Conservation (phyloP, 169 alveolate species). For the Plasmodium berghei region DNA sequence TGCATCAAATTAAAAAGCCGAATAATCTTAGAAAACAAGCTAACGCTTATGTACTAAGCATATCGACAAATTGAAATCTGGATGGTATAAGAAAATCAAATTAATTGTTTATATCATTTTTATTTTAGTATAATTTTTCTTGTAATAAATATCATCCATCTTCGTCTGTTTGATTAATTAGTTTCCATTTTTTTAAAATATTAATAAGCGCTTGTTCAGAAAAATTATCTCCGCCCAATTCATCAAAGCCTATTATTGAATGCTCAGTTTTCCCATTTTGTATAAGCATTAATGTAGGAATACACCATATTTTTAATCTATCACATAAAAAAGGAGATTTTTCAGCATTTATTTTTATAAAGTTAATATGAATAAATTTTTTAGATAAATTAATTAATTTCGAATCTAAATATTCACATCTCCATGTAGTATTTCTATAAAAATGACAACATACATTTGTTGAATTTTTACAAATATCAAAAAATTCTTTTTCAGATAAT, state of each 20-base stretch:
- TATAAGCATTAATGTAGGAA: conserved; percentile 84
- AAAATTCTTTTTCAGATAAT: conserved; percentile 84
- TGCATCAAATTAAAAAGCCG: too few species aligned
- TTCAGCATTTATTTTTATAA: conserved; percentile 84
- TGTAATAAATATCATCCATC: conserved; percentile 15
- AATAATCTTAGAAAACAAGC: too few species aligned
- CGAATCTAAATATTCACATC: conserved; percentile 82
- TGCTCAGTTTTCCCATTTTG: conserved; percentile 84
- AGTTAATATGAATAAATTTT: conserved; percentile 79
- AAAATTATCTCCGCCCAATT: conserved; percentile 82
- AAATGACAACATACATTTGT: conserved; percentile 83
- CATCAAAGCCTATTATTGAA: conserved; percentile 85
- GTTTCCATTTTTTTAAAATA: conserved; percentile 63
- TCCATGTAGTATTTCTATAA: conserved; percentile 85
- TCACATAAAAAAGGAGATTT: conserved; percentile 86
- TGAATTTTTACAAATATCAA: conserved; percentile 82
- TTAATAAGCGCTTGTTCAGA: conserved; percentile 34
- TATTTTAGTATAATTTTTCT: too few species aligned
- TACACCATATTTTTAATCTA: conserved; percentile 86
- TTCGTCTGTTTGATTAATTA: conserved; percentile 14
- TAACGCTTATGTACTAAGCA: too few species aligned
- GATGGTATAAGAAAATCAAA: too few species aligned
- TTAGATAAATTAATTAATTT: conserved; percentile 79
- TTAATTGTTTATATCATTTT: too few species aligned
- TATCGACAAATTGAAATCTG: too few species aligned